Base-by-base conservation (phyloP, 371 early-diverging fungal genomes). In the Mucor mucedo region DNA sequence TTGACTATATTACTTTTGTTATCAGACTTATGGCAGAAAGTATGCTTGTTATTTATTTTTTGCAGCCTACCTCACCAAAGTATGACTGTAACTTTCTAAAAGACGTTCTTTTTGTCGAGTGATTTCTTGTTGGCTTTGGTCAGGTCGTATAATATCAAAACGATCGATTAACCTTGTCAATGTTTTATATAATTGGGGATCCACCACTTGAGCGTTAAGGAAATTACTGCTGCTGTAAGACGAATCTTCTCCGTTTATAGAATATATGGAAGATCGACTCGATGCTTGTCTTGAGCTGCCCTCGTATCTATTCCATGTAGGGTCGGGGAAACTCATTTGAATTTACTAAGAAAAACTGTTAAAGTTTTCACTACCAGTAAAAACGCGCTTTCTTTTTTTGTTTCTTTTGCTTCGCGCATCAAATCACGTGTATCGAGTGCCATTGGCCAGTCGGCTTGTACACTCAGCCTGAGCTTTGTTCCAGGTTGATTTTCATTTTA, bases 101-200 rank as follows among this genome's bases (percentile, higher is more conserved):
- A 61, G 27, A 5, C 40, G 38, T 32, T 52, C 54, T 33, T 62
- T 62, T 4, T 55, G 58, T 55, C 49, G 39, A 27, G 63, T 60
- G 16, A 11, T 52, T 27, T 62, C 53, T 21, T 13, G 33, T 38
- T 21, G 16, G 5, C 40, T 58, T 35, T 54, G 40, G 4, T 59
- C 38, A 6, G 38, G 13, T 28, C n/a, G 30, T 14, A 29, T 13
- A 14, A 50, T 59, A 41, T 65, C 59, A 27, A 62, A 65, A 21
- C 66, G 62, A 39, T 55, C 49, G 16, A 70, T 61, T 10, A 70
- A 52, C 28, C 58, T 65, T 4, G 58, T 42, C 14, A 70, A 54
- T 28, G 70, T 70, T 48, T 70, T 70, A 39, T 58, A 53, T 10
- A 61, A 33, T 21, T 58, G 62, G 4, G 49, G 27, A 49, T 55